phyloP scores from a whole-genome alignment of 352 stramenopile species.

The Phytopythium kandeliae region DNA sequence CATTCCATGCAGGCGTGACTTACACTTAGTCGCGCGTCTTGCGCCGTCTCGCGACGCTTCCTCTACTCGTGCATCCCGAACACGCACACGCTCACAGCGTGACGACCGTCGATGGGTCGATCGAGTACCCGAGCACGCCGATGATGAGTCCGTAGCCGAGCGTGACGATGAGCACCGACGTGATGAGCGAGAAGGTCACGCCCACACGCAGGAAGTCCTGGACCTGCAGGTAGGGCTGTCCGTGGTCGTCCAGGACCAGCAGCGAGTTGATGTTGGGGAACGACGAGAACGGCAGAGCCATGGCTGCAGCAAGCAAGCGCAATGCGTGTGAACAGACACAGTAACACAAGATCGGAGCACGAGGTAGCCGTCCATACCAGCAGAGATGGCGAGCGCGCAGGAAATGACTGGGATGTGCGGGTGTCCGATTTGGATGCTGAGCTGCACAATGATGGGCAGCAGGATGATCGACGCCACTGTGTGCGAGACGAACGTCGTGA shows the following conservation, averaged over 20 bases:
- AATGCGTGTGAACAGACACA: no score
- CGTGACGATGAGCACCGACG: constrained; percentile 80
- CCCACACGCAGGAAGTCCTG: constrained; percentile 85
- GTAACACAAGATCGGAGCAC: not conserved
- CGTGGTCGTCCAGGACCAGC: constrained; percentile 87
- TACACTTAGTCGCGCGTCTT: not conserved
- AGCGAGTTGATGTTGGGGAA: constrained; percentile 93
- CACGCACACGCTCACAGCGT: not conserved
- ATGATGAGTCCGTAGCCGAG: constrained; percentile 84
- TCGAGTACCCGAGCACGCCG: constrained; percentile 72
- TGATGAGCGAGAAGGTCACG: constrained; percentile 81
- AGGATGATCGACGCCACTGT: constrained; percentile 91
- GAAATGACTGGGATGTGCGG: constrained; percentile 84
- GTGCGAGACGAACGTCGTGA: constrained; percentile 93
- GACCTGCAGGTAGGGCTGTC: constrained; percentile 81
- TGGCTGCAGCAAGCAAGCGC: constrained; percentile 29
- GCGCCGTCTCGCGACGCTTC: not conserved
- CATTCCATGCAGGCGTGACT: not conserved
- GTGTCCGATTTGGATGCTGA: constrained; percentile 83
- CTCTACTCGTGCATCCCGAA: not conserved
- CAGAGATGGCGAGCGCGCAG: constrained; percentile 83
- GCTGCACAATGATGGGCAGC: constrained; percentile 89
- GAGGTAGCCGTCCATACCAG: constrained; percentile 34
- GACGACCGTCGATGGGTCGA: constrained; percentile 36
- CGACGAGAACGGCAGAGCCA: constrained; percentile 89